Conservation (phyloP, 2,329 filamentous ascomycete genomes). For the Penicillium crustosum region DNA sequence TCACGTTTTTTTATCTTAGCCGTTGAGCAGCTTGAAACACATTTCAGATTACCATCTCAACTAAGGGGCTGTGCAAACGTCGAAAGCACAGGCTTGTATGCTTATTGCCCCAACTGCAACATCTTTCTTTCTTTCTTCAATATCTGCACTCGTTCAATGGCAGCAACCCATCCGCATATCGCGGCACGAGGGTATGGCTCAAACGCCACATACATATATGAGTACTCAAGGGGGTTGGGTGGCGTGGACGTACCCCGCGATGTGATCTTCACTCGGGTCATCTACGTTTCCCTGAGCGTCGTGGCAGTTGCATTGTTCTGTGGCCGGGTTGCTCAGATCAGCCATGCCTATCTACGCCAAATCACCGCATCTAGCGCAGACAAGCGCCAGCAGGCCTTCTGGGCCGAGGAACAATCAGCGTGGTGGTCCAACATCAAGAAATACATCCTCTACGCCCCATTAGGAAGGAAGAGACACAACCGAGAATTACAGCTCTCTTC, state of each 20-base stretch:
- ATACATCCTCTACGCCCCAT: conserved; percentile 59
- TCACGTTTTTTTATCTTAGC: neutral
- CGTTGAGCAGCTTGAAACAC: neutral
- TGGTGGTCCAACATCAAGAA: conserved; percentile 49
- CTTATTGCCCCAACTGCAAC: neutral
- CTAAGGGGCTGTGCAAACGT: neutral
- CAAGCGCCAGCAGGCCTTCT: conserved; percentile 45
- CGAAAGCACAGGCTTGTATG: neutral
- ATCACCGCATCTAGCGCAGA: conserved; percentile 42
- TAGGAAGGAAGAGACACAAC: conserved; percentile 75
- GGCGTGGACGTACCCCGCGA: conserved; percentile 44
- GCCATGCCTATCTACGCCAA: conserved; percentile 47
- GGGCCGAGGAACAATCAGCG: conserved; percentile 43
- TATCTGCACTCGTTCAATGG: conserved; percentile 29
- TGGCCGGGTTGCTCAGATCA: conserved; percentile 44
- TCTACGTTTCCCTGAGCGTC: conserved; percentile 39
- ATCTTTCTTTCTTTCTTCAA: conserved; percentile 7
- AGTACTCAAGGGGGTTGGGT: conserved; percentile 41
- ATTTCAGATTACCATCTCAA: neutral
- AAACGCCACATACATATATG: conserved; percentile 43
- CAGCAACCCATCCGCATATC: conserved; percentile 23
- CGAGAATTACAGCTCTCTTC: conserved; percentile 67
- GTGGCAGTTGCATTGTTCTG: conserved; percentile 41
- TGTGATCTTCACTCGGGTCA: conserved; percentile 40
- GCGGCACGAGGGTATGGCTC: conserved; percentile 29